Conservation (phyloP, 352 stramenopile genomes). For the Globisporangium spinosum region DNA sequence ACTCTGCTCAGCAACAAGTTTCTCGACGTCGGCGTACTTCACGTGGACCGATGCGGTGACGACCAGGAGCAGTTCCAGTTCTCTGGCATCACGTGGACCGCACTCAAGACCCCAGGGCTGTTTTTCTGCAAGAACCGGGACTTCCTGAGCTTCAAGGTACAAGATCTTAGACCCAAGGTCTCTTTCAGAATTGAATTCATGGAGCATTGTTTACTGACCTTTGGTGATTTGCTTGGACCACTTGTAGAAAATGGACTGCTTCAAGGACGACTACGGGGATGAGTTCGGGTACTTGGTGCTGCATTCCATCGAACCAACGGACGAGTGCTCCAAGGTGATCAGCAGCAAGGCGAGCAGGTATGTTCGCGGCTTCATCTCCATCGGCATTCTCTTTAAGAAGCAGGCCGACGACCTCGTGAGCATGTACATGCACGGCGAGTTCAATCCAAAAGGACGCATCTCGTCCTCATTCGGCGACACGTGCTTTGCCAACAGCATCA, state of each 20-base stretch:
- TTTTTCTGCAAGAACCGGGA: slow-evolving; percentile 63
- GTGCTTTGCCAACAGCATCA: slow-evolving; percentile 55
- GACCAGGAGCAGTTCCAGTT: slow-evolving; percentile 68
- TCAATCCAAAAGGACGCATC: slow-evolving; percentile 55
- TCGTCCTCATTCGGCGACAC: slow-evolving; percentile 46
- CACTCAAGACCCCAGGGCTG: slow-evolving; percentile 46
- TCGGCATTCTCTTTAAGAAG: slow-evolving; percentile 60
- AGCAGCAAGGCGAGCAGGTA: slow-evolving; percentile 23
- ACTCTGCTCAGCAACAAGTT: slow-evolving; percentile 54
- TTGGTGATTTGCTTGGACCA: background rate
- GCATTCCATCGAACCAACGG: slow-evolving; percentile 57
- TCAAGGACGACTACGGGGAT: slow-evolving; percentile 55
- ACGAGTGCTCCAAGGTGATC: slow-evolving; percentile 21
- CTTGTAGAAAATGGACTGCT: slow-evolving; percentile 54
- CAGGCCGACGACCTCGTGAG: slow-evolving; percentile 53
- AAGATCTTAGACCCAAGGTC: background rate
- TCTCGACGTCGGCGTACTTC: slow-evolving; percentile 55
- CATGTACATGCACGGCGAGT: slow-evolving; percentile 68
- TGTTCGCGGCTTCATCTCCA: slow-evolving; percentile 60
- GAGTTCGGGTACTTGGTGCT: slow-evolving; percentile 68
- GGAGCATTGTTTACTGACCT: background rate
- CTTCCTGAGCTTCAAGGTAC: slow-evolving; percentile 70
- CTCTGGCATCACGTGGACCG: slow-evolving; percentile 67
- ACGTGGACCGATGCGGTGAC: slow-evolving; percentile 60
- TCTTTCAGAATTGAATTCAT: background rate